Evolutionary conservation across 805 yeast genomes (phyloP).

Genomic region (Cyberlindnera veronae): DNA sequence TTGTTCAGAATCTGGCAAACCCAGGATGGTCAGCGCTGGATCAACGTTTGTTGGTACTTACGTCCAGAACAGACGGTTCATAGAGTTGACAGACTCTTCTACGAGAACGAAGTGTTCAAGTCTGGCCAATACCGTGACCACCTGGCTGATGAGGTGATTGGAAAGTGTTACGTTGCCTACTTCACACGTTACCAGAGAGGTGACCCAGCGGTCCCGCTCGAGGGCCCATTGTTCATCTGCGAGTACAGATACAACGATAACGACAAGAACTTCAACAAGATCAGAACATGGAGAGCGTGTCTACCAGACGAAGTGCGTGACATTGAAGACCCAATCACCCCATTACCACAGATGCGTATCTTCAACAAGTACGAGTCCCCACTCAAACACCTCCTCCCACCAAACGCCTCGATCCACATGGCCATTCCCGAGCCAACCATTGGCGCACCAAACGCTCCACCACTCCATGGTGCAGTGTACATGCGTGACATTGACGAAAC

Average conservation of each 20-base stretch:
- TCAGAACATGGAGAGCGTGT: conserved; percentile 98
- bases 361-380: conserved; percentile 83
- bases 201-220: conserved; percentile 77
- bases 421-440: conserved; percentile 79
- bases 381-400: conserved; percentile 68
- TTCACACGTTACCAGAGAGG: conserved; percentile 94
- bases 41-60: conserved; percentile 96
- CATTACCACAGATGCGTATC: conserved; percentile 63
- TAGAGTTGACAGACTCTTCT: conserved; percentile 81
- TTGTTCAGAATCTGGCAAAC: conserved; percentile 88
- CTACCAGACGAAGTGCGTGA: conserved; percentile 94
- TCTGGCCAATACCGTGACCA: conserved; percentile 97
- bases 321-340: conserved; percentile 72
- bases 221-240: conserved; percentile 87
- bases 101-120: conserved; percentile 92
- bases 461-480: conserved; percentile 90
- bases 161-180: conserved; percentile 92
- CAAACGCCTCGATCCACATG: conserved; percentile 68
- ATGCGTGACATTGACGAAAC: conserved; percentile 67
- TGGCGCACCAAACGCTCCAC: conserved; percentile 86
- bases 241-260: conserved; percentile 91
- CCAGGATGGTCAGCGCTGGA: conserved; percentile 78
- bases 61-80: conserved; percentile 98
- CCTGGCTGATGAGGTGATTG: conserved; percentile 79
- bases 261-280: conserved; percentile 87